A percentile compares a stretch with the other conserved stretches of the same genome.
Conservation (phyloP, 2,329 filamentous ascomycete species). For the Paraconiothyrium brasiliense region DNA sequence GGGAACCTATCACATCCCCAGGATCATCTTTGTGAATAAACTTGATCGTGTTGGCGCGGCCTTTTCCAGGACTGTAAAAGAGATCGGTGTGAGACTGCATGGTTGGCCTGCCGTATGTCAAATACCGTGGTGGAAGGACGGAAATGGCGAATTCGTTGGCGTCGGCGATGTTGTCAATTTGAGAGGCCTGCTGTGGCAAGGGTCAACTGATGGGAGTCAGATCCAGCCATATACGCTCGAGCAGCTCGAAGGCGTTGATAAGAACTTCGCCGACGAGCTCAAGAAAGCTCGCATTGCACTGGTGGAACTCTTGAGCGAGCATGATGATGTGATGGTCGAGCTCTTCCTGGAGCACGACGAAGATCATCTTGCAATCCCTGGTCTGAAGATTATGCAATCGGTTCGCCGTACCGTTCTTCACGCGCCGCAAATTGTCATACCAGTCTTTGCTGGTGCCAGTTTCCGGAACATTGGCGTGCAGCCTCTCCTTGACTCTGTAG, state of each 20-base stretch:
- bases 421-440: slow-evolving; percentile 77
- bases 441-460: slow-evolving; percentile 90
- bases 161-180: slow-evolving; percentile 84
- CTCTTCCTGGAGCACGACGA: slow-evolving; percentile 81
- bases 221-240: slow-evolving; percentile 66
- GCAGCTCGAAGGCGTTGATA: slow-evolving; percentile 61
- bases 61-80: slow-evolving; percentile 85
- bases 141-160: slow-evolving; percentile 78
- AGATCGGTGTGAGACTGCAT: slow-evolving; percentile 80
- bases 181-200: slow-evolving; percentile 77
- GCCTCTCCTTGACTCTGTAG: slow-evolving; percentile 86
- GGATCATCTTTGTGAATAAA: slow-evolving; percentile 85
- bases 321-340: slow-evolving; percentile 87
- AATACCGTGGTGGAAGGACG: slow-evolving; percentile 88
- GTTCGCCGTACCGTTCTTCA: slow-evolving; percentile 76
- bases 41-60: slow-evolving; percentile 82
- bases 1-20: slow-evolving; percentile 83
- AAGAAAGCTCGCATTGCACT: slow-evolving; percentile 78
- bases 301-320: slow-evolving; percentile 84
- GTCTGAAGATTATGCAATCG: slow-evolving; percentile 73
- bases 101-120: slow-evolving; percentile 93
- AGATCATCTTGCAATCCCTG: slow-evolving; percentile 73
- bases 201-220: slow-evolving; percentile 70
- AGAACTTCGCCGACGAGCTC: slow-evolving; percentile 70
- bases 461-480: slow-evolving; percentile 95